phyloP scores from a whole-genome alignment of 148 eudicot genomes.

The Arbutus unedo region DNA sequence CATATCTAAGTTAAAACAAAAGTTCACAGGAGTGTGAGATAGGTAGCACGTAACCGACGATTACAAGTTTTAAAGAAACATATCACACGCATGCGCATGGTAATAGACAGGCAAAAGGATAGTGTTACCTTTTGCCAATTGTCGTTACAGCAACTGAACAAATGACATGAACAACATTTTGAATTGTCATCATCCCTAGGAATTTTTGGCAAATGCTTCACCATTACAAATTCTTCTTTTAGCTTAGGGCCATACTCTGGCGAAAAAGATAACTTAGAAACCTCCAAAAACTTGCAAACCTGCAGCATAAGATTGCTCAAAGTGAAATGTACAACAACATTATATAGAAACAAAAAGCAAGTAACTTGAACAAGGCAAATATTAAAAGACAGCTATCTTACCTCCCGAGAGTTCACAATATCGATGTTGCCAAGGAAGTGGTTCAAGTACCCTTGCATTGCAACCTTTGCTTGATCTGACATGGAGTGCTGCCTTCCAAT shows the following conservation, averaged over 20 bases:
- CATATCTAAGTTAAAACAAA: not conserved
- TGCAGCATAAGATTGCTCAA: slow-evolving; percentile 24
- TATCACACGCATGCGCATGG: slow-evolving; percentile 1
- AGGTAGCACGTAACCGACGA: not conserved
- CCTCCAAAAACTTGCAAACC: slow-evolving; percentile 98
- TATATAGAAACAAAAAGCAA: not conserved
- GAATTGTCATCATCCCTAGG: slow-evolving; percentile 50
- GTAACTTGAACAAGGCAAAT: not conserved
- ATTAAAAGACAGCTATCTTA: slow-evolving; percentile 21
- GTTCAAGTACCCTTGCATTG: slow-evolving; percentile 96
- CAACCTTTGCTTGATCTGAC: slow-evolving; percentile 84
- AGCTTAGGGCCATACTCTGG: slow-evolving; percentile 98
- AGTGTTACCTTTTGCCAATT: slow-evolving; percentile 92
- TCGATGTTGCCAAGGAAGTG: slow-evolving; percentile 86
- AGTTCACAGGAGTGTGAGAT: not conserved
- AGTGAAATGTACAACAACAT: not conserved
- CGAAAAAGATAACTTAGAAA: slow-evolving; percentile 83
- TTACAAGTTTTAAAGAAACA: not conserved
- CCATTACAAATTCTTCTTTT: slow-evolving; percentile 87
- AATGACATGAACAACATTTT: slow-evolving; percentile 67
- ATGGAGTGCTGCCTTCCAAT: slow-evolving; percentile 89
- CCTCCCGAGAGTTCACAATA: slow-evolving; percentile 94
- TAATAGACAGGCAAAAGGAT: not conserved
- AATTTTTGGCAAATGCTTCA: slow-evolving; percentile 87
- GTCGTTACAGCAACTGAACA: slow-evolving; percentile 86